These are phyloP conservation scores for Colletotrichum ledebouriae DNA, from an alignment of 2,329 filamentous ascomycete species.

Conservation along the genomic window DNA sequence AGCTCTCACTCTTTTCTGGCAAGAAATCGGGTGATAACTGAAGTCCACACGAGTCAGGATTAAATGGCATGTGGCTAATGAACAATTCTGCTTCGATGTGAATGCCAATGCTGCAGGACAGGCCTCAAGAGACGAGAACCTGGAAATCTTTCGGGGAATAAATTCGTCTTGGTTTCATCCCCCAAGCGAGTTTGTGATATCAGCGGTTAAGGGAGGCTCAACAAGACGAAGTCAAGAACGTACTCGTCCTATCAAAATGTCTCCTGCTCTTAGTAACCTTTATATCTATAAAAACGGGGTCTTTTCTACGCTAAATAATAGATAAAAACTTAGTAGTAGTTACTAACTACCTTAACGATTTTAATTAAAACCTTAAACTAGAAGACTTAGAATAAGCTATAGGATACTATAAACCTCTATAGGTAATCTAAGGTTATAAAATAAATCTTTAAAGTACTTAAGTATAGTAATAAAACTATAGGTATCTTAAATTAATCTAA, in stretches of 20 bases:
- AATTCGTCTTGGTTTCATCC: neutral
- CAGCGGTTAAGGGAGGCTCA: slow-evolving; percentile 2
- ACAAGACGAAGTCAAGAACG: neutral
- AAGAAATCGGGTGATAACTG: neutral
- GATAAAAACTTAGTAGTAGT: too few species aligned
- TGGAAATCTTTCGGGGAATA: neutral
- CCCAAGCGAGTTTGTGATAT: neutral
- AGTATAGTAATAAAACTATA: too few species aligned
- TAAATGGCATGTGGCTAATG: slow-evolving; percentile 10
- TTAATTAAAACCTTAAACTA: too few species aligned
- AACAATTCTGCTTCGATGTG: neutral
- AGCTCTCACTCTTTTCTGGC: slow-evolving; percentile 2
- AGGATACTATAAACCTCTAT: too few species aligned
- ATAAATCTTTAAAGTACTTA: too few species aligned
- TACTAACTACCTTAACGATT: too few species aligned
- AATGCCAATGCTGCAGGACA: neutral
- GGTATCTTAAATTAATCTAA: too few species aligned
- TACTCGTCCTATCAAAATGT: slow-evolving; percentile 3
- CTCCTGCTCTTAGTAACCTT: too few species aligned
- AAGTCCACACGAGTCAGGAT: slow-evolving; percentile 6
- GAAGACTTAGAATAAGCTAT: too few species aligned
- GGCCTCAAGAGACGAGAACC: neutral
- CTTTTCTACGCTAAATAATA: too few species aligned
- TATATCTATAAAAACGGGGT: too few species aligned
- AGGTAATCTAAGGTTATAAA: too few species aligned